phyloP scores from a whole-genome alignment of 2,329 filamentous ascomycete genomes.

The Thielaviopsis ethacetica region DNA sequence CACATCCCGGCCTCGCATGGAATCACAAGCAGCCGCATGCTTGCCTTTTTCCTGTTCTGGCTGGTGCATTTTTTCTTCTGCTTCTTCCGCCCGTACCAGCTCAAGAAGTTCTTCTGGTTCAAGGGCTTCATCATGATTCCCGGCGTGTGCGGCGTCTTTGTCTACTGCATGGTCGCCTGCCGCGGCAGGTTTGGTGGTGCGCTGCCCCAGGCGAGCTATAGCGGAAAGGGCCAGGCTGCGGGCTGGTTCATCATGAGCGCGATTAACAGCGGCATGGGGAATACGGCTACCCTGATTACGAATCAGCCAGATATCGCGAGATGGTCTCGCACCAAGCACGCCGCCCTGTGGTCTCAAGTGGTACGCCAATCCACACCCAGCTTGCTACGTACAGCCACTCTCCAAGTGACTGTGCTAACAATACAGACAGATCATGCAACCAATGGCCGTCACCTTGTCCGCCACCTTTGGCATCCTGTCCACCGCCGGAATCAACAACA shows the following conservation, averaged over 20 bases:
- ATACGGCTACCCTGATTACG: conserved; percentile 20
- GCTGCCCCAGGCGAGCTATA: conserved; percentile 14
- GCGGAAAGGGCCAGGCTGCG: conserved; percentile 17
- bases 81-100: conserved; percentile 21
- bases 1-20: conserved; percentile 18
- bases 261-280: conserved; percentile 24
- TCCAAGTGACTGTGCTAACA: too few species aligned
- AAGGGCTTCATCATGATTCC: conserved; percentile 21
- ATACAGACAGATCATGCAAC: too few species aligned
- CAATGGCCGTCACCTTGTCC: conserved; percentile 15
- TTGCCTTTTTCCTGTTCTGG: conserved; percentile 25
- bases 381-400: too few species aligned
- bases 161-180: conserved; percentile 20
- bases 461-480: conserved; percentile 18
- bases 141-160: conserved; percentile 22
- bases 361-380: neutral
- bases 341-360: neutral
- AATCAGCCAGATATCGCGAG: conserved; percentile 23
- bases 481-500: conserved; percentile 20
- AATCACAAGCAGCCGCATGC: conserved; percentile 20
- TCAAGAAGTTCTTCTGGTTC: conserved; percentile 21
- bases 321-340: conserved; percentile 14
- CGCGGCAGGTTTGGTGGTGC: conserved; percentile 16
- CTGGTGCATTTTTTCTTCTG: conserved; percentile 23
- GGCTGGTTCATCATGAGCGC: conserved; percentile 23